Evolutionary conservation across 1,284 basidiomycete genomes (phyloP).

Genomic region (Boletus holoroseus): DNA sequence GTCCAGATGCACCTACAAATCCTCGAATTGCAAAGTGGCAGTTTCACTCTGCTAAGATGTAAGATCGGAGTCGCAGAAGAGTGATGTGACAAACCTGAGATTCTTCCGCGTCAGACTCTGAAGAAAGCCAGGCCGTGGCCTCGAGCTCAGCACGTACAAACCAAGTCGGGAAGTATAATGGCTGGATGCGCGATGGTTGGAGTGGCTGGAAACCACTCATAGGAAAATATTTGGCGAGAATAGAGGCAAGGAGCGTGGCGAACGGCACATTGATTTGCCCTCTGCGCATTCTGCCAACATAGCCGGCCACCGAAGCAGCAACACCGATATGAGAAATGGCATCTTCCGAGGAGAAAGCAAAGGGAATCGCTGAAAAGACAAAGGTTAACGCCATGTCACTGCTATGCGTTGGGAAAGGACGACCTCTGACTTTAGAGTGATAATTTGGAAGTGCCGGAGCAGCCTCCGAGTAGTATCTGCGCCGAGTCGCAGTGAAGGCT

Average conservation of each 20-base stretch:
- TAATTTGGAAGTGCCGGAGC: constrained; percentile 23
- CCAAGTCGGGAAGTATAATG: constrained; percentile 61
- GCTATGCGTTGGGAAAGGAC: constrained; percentile 5
- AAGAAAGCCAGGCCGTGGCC: constrained; percentile 29
- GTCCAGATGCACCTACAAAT: constrained; percentile 22
- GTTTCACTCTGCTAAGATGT: constrained; percentile 17
- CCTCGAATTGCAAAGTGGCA: constrained; percentile 25
- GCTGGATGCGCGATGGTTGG: constrained; percentile 33
- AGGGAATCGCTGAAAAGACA: constrained; percentile 35
- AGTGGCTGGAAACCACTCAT: constrained; percentile 24
- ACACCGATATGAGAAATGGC: constrained; percentile 31
- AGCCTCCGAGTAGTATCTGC: constrained; percentile 21
- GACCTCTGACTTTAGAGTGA: constrained; percentile 45
- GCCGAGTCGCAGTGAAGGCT: background rate
- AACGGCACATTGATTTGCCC: constrained; percentile 18
- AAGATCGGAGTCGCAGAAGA: background rate
- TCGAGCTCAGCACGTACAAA: constrained; percentile 50
- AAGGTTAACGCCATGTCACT: constrained; percentile 12
- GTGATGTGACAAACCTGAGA: constrained; percentile 21
- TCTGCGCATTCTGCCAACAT: constrained; percentile 13
- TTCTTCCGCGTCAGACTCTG: constrained; percentile 21
- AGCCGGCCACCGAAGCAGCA: constrained; percentile 17
- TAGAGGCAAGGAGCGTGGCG: constrained; percentile 17
- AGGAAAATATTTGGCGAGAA: constrained; percentile 31
- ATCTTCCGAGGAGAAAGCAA: constrained; percentile 33